Conservation (phyloP, 768 basidiomycete genomes). For the Psilocybe cubensis region DNA sequence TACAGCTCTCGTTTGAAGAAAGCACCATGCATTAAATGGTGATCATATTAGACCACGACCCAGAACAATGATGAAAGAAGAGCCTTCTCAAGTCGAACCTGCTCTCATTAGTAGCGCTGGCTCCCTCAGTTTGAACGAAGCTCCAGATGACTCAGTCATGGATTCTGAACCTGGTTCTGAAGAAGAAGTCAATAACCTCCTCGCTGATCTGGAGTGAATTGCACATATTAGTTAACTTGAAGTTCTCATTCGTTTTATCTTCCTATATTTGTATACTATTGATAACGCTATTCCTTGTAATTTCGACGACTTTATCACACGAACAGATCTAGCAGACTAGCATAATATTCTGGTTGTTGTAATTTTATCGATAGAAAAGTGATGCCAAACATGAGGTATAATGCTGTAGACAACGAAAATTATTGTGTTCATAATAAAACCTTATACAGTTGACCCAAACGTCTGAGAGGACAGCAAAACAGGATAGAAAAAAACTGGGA, state of each 20-base stretch:
- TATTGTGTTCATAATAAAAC: no score
- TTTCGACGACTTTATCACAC: no score
- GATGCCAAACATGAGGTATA: background rate
- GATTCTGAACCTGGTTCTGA: conserved; percentile 52
- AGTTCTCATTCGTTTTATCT: background rate
- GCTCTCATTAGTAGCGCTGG: conserved; percentile 34
- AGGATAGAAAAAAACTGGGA: background rate
- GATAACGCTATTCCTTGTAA: no score
- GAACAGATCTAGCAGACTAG: no score
- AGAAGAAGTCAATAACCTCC: conserved; percentile 54
- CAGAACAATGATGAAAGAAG: conserved; percentile 32
- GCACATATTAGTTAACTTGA: background rate
- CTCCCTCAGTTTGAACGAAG: conserved; percentile 21
- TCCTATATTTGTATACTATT: background rate
- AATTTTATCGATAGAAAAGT: no score
- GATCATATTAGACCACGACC: conserved; percentile 8
- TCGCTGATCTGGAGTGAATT: conserved; percentile 34
- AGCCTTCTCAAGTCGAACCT: conserved; percentile 42
- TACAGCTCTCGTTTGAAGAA: background rate
- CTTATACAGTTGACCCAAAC: no score
- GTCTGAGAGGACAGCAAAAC: background rate
- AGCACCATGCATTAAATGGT: background rate
- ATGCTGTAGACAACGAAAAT: background rate
- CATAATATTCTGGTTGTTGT: no score
- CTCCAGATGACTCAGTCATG: conserved; percentile 53